Conservation (phyloP, 495 filamentous ascomycete species). For the Acidiella bohemica region DNA sequence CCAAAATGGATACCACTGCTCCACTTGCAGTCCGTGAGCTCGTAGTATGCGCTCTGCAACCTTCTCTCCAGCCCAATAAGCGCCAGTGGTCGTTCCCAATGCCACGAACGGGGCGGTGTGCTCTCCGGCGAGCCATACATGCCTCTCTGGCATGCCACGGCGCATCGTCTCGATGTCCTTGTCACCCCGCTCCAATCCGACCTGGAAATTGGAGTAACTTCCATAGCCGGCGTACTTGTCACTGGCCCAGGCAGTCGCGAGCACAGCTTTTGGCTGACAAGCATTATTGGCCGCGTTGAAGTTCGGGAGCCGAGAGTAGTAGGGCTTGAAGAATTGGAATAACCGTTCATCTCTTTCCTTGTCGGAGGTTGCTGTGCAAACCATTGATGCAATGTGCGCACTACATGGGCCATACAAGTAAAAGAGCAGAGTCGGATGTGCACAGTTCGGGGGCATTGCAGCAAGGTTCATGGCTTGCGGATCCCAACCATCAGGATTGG, state of each 20-base stretch:
- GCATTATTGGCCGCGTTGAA: slow-evolving; percentile 39
- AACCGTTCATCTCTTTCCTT: slow-evolving; percentile 35
- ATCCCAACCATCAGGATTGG: slow-evolving; percentile 56
- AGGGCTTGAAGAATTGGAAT: slow-evolving; percentile 53
- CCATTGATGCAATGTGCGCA: slow-evolving; percentile 36
- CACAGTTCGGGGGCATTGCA: slow-evolving; percentile 42
- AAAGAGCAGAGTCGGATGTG: slow-evolving; percentile 83
- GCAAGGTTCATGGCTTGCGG: slow-evolving; percentile 71
- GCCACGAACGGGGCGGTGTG: slow-evolving; percentile 87
- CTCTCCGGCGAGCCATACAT: slow-evolving; percentile 86
- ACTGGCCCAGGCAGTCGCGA: slow-evolving; percentile 66
- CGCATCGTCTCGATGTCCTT: slow-evolving; percentile 62
- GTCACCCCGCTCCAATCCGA: slow-evolving; percentile 57
- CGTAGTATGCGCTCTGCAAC: slow-evolving; percentile 52
- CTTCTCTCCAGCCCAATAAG: slow-evolving; percentile 82
- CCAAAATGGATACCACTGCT: too few species aligned
- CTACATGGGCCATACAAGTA: slow-evolving; percentile 64
- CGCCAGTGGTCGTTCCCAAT: slow-evolving; percentile 74
- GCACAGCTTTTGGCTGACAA: slow-evolving; percentile 49
- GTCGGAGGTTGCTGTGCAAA: slow-evolving; percentile 32
- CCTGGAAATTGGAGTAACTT: slow-evolving; percentile 83
- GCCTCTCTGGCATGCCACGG: slow-evolving; percentile 50
- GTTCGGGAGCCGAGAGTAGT: slow-evolving; percentile 59
- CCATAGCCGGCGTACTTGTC: slow-evolving; percentile 79
- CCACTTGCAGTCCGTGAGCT: slow-evolving; percentile 20